A percentile compares a stretch with the other conserved stretches of the same genome.
phyloP scores from a whole-genome alignment of 2,329 filamentous ascomycete genomes.

The Claviceps quebecensis region DNA sequence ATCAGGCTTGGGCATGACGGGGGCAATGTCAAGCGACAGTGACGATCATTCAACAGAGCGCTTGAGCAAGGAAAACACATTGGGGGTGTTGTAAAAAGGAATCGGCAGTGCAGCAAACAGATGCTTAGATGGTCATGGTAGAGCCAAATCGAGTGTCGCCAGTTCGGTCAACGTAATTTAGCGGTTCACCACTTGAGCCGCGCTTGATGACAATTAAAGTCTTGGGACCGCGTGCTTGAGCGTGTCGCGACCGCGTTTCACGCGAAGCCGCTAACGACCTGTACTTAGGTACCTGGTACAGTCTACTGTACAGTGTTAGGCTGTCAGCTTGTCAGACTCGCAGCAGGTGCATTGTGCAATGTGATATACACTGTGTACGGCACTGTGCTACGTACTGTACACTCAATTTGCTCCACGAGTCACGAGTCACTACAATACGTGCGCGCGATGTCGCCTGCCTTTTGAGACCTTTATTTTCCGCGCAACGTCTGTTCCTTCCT shows the following conservation, averaged over 20 bases:
- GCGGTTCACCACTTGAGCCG: background rate
- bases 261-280: too few relatives aligned
- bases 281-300: too few relatives aligned
- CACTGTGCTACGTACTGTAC: too few relatives aligned
- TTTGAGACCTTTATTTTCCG: background rate
- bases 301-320: too few relatives aligned
- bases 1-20: slow-evolving; percentile 23
- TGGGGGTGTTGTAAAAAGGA: background rate
- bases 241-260: slow-evolving; percentile 2
- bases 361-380: too few relatives aligned
- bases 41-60: slow-evolving; percentile 6
- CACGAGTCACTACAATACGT: background rate
- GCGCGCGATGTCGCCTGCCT: background rate
- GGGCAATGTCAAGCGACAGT: slow-evolving; percentile 5
- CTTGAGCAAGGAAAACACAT: background rate
- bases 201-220: background rate
- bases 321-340: too few relatives aligned
- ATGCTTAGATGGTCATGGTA: background rate
- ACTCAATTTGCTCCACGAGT: background rate
- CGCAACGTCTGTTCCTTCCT: slow-evolving; percentile 3
- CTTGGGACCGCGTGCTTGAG: slow-evolving; percentile 1
- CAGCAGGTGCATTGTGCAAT: too few relatives aligned
- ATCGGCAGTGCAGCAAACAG: background rate
- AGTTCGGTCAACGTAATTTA: background rate
- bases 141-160: background rate